Evolutionary conservation across 164 flowering plant genomes (phyloP).

Genomic region (Akebia trifoliata): DNA sequence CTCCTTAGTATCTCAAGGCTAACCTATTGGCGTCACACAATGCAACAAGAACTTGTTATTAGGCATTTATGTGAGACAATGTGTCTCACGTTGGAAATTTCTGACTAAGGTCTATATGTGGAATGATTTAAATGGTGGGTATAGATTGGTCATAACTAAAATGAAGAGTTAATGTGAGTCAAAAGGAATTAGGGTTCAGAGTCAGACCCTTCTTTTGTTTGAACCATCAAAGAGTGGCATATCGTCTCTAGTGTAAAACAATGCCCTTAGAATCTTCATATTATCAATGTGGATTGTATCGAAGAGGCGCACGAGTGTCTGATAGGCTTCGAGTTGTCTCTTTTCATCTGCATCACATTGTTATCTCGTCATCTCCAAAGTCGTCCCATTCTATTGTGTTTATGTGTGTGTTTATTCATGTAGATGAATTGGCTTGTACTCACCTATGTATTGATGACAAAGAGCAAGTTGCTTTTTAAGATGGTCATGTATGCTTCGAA

Average conservation of each 20-base stretch:
- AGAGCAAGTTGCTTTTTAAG: constrained; percentile 35
- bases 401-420: too few species aligned
- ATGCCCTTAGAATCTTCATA: constrained; percentile 48
- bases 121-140: too few species aligned
- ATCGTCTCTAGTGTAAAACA: constrained; percentile 47
- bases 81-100: too few species aligned
- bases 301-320: constrained; percentile 36
- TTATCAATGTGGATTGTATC: constrained; percentile 56
- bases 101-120: too few species aligned
- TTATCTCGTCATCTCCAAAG: background rate
- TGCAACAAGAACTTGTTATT: too few species aligned
- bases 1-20: too few species aligned
- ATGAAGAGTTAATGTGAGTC: too few species aligned
- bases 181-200: too few species aligned
- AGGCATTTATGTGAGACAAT: too few species aligned
- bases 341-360: constrained; percentile 53
- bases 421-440: constrained; percentile 7
- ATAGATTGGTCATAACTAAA: too few species aligned
- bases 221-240: constrained; percentile 51
- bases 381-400: too few species aligned
- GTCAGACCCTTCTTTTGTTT: constrained; percentile 40
- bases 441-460: constrained; percentile 46
- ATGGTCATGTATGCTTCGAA: constrained; percentile 41
- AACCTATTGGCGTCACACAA: too few species aligned
- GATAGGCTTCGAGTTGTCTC: constrained; percentile 36